Percentiles rank a stretch among this genome's conserved stretches.
Evolutionary conservation across 345 rosid species (phyloP).

Genomic region (Eucalyptus brandiana): DNA sequence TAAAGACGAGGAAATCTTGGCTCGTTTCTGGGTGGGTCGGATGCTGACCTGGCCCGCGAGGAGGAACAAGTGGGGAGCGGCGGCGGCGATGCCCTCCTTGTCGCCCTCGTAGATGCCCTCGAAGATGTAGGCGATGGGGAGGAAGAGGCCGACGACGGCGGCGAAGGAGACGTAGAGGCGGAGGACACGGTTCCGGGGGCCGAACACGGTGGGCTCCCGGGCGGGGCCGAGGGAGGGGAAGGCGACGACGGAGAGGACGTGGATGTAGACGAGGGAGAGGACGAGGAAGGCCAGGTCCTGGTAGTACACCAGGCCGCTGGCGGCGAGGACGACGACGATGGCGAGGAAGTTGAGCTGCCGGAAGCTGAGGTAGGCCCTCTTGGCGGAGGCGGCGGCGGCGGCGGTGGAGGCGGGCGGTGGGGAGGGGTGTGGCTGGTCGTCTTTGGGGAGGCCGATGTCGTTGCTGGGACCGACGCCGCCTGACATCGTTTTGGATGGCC

Average conservation of each 20-base stretch:
- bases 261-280: conserved; percentile 48
- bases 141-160: conserved; percentile 47
- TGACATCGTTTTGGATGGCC: conserved; percentile 31
- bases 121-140: conserved; percentile 61
- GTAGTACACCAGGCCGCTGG: conserved; percentile 54
- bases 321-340: conserved; percentile 36
- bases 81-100: conserved; percentile 54
- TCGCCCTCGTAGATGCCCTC: conserved; percentile 73
- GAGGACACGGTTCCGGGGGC: conserved; percentile 25
- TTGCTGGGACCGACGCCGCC: conserved; percentile 66
- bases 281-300: conserved; percentile 45
- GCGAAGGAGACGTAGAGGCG: conserved; percentile 29
- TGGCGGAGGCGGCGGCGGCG: not conserved
- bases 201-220: conserved; percentile 20
- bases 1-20: not conserved
- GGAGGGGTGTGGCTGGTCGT: conserved; percentile 9
- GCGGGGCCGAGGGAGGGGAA: conserved; percentile 31
- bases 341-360: conserved; percentile 63
- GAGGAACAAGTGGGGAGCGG: conserved; percentile 78
- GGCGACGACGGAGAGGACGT: conserved; percentile 41
- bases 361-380: conserved; percentile 22
- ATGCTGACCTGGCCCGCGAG: conserved; percentile 44
- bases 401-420: not conserved
- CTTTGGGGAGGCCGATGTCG: conserved; percentile 47
- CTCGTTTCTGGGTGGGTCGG: not conserved